Evolutionary conservation across 257 asterid genomes (phyloP), one percentile per base, ranked within the genome.

Genomic region (Buddleja alternifolia): DNA sequence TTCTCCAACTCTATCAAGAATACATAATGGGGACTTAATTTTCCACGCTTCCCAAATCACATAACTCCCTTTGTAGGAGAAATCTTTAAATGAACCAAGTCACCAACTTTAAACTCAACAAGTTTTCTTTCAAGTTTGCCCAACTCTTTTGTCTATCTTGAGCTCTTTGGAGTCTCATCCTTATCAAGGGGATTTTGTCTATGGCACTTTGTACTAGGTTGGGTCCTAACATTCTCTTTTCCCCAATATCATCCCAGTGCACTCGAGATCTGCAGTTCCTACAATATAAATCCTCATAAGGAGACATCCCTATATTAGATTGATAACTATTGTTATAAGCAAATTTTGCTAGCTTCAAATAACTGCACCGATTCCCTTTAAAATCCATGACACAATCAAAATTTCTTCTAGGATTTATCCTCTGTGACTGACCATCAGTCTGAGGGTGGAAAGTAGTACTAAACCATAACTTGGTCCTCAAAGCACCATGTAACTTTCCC

Each of bases 301-400:
- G n/a, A n/a, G n/a, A n/a, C n/a, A n/a, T n/a, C 3, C 45, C 15
- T 10, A 52, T 52, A 52, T n/a, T 52, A 10, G 14, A 2, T 2
- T 45, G 42, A 63, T 44, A 63, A 23, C 42, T 63, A 23, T 44
- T 63, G 29, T 21, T 63, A 21, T 46, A 64, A 19, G 59, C 41
- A 1, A 64, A 64, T 25, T 48, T 46, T 1, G 54, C 24, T 7
- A 64, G 8, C 23, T 11, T 45, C 7, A 48, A 1, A 11, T 63
- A 46, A 16, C 4, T 20, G 12, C 42, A 54, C 68, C 53, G 42
- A 62, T 21, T 62, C 4, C 19, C 36, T 15, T 25, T 39, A 4
- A 62, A 62, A 11, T 62, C 39, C 7, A 62, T 8, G 0, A 42
- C 54, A 24, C 68, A 62, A 2, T 10, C 8, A 62, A 23, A 39